phyloP scores from a whole-genome alignment of 345 rosid genomes.

The Jatropha curcas region DNA sequence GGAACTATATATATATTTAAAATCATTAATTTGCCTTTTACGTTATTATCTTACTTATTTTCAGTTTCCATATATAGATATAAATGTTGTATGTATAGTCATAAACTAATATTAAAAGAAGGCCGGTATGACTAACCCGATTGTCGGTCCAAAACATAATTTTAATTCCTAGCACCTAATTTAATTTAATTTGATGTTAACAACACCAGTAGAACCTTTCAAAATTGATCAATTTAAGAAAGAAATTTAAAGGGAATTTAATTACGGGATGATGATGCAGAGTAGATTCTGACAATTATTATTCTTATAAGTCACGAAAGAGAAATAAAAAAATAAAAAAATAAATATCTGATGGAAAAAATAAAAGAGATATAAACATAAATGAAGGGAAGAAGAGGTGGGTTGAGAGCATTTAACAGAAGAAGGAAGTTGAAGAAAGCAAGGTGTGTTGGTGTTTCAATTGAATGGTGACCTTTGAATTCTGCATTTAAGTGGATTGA shows the following conservation, averaged over 20 bases:
- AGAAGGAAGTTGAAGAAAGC: constrained; percentile 41
- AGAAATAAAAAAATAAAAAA: background rate
- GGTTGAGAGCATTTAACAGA: constrained; percentile 53
- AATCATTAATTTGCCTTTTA: too few species aligned
- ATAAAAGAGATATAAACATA: constrained; percentile 30
- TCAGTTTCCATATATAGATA: background rate
- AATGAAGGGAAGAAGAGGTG: constrained; percentile 48
- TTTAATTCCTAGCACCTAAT: background rate
- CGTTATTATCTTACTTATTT: background rate
- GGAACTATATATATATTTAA: too few species aligned
- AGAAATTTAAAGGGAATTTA: background rate
- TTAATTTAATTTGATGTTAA: background rate
- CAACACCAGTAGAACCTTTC: background rate
- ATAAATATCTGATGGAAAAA: too few species aligned
- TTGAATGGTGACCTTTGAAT: constrained; percentile 41
- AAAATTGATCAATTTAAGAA: too few species aligned
- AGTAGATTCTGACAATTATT: constrained; percentile 17
- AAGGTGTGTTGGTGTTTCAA: constrained; percentile 40
- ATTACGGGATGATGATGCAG: background rate
- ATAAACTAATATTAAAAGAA: background rate
- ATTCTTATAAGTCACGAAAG: background rate
- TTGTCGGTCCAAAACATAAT: background rate
- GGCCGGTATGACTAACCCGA: background rate
- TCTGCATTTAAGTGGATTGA: constrained; percentile 59
- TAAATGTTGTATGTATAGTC: background rate